phyloP scores from a whole-genome alignment of 2,329 filamentous ascomycete genomes.

The Cryphonectria radicalis region DNA sequence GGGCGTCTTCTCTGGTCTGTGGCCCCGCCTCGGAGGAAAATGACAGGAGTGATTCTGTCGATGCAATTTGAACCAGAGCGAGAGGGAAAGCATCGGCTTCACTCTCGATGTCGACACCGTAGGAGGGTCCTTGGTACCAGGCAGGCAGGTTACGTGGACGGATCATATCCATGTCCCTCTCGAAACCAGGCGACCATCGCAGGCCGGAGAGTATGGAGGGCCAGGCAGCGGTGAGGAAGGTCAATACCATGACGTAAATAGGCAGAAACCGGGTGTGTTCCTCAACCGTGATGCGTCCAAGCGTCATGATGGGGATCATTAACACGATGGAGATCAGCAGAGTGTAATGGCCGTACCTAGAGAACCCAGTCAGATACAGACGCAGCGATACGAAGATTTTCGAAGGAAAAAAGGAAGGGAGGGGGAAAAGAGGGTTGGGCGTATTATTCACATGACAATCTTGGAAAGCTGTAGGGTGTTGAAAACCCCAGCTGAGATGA shows the following conservation, averaged over 20 bases:
- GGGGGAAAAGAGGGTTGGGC: too few relatives aligned
- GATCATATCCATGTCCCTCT: background rate
- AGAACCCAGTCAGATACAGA: background rate
- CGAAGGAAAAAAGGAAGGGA: too few relatives aligned
- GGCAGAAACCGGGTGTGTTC: slow-evolving; percentile 17
- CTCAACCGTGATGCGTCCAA: background rate
- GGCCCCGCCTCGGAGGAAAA: background rate
- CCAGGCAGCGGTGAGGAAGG: slow-evolving; percentile 21
- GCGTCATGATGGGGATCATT: slow-evolving; percentile 2
- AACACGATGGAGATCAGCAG: slow-evolving; percentile 2
- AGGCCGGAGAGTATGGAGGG: slow-evolving; percentile 13
- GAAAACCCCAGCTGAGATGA: slow-evolving; percentile 9
- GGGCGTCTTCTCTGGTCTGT: background rate
- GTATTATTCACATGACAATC: slow-evolving; percentile 1
- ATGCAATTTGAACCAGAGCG: background rate
- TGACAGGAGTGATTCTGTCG: background rate
- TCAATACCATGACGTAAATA: slow-evolving; percentile 14
- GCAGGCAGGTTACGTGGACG: background rate
- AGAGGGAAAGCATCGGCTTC: background rate
- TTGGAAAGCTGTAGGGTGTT: slow-evolving; percentile 4
- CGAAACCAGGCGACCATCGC: background rate
- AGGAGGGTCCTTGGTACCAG: background rate
- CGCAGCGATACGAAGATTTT: background rate
- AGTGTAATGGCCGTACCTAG: slow-evolving; percentile 22
- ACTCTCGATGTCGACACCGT: background rate